A percentile compares a stretch with the other conserved stretches of the same genome.
Evolutionary conservation across 2,329 filamentous ascomycete genomes (phyloP).

Genomic region (Thielaviopsis populi): DNA sequence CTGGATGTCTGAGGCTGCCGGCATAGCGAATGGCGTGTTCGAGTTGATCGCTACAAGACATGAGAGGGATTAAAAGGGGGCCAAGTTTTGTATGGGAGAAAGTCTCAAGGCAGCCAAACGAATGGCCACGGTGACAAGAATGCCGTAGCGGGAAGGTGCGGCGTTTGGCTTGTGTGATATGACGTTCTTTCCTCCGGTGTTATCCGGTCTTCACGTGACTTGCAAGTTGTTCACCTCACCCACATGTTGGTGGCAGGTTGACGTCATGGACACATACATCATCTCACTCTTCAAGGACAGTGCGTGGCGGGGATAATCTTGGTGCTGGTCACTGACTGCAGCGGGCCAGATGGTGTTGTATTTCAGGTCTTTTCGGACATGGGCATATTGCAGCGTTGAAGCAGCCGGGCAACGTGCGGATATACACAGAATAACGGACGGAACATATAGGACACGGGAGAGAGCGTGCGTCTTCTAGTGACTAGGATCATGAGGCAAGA

Average conservation of each 20-base stretch:
- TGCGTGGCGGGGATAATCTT: neutral
- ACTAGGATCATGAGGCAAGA: constrained; percentile 64
- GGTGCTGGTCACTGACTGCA: neutral
- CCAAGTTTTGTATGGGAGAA: neutral
- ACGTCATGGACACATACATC: neutral
- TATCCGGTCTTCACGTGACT: neutral
- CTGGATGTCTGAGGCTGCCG: neutral
- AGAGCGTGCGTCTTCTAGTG: neutral
- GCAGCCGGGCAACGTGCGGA: neutral
- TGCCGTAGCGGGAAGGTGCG: neutral
- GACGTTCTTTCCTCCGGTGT: neutral
- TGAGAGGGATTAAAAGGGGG: too few species aligned
- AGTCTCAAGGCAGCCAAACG: neutral
- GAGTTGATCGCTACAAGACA: neutral
- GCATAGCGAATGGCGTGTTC: neutral
- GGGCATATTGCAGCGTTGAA: neutral
- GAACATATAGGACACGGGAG: neutral
- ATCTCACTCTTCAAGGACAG: neutral
- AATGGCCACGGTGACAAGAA: neutral
- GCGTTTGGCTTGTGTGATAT: neutral
- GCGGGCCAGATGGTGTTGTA: neutral
- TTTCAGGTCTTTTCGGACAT: neutral
- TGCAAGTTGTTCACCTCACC: neutral
- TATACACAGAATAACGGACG: neutral
- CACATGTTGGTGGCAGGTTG: neutral